Evolutionary conservation across 2,329 filamentous ascomycete genomes (phyloP).

Genomic region (Magnaporthiopsis rhizophila): DNA sequence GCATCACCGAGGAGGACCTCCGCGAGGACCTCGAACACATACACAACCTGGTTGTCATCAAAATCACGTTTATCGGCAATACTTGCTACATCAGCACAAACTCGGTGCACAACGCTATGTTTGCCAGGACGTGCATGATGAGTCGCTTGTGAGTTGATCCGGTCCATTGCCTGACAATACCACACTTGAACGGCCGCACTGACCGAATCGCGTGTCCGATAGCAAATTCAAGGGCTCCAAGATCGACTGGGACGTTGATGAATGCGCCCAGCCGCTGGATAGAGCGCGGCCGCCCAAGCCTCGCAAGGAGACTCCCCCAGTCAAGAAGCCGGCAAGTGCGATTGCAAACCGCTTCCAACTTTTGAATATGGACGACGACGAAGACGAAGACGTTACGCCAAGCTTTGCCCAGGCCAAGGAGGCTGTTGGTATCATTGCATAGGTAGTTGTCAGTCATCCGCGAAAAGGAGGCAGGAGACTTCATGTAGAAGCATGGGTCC

Average conservation of each 20-base stretch:
- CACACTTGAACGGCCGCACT: neutral
- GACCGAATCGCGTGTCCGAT: conserved; percentile 13
- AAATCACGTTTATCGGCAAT: conserved; percentile 48
- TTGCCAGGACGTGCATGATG: conserved; percentile 73
- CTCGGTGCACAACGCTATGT: conserved; percentile 67
- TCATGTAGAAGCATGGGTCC: neutral
- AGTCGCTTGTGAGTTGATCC: conserved; percentile 38
- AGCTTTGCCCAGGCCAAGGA: conserved; percentile 15
- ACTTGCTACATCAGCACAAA: conserved; percentile 67
- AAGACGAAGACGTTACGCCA: conserved; percentile 25
- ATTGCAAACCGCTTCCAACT: conserved; percentile 55
- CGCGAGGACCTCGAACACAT: conserved; percentile 75
- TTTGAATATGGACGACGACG: conserved; percentile 41
- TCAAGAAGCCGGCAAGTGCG: conserved; percentile 27
- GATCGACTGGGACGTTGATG: conserved; percentile 65
- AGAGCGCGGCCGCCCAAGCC: conserved; percentile 14
- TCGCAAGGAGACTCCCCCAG: conserved; percentile 18
- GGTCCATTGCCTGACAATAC: neutral
- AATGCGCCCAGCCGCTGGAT: conserved; percentile 56
- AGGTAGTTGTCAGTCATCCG: conserved; percentile 13
- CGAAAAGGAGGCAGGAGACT: neutral
- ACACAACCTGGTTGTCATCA: conserved; percentile 66
- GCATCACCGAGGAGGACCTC: conserved; percentile 55
- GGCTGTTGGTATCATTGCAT: conserved; percentile 18
- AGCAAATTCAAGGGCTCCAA: conserved; percentile 61